Percentiles rank a stretch among this genome's conserved stretches.
phyloP scores from a whole-genome alignment of 1,284 basidiomycete genomes.

The Leccinum fallax region DNA sequence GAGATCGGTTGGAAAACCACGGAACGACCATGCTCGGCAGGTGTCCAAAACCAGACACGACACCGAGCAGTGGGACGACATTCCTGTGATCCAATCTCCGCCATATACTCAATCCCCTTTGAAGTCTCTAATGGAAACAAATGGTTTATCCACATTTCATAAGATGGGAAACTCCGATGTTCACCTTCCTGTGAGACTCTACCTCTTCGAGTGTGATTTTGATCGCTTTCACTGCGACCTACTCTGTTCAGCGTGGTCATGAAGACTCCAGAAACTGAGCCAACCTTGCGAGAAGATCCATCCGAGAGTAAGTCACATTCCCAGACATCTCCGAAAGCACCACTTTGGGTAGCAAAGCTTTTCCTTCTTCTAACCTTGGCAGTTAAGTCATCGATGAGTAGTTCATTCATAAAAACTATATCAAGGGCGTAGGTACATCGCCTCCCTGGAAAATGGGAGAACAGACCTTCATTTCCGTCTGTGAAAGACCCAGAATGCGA shows the following conservation, averaged over 20 bases:
- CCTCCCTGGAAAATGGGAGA: background rate
- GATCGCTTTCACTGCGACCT: slow-evolving; percentile 31
- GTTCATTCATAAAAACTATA: slow-evolving; percentile 17
- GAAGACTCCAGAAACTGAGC: background rate
- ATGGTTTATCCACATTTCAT: background rate
- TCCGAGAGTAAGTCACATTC: slow-evolving; percentile 24
- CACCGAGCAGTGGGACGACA: slow-evolving; percentile 32
- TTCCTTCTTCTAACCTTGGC: slow-evolving; percentile 16
- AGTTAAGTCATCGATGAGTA: slow-evolving; percentile 9
- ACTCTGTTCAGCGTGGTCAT: background rate
- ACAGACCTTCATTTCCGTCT: slow-evolving; percentile 20
- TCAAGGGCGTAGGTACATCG: background rate
- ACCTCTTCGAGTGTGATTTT: slow-evolving; percentile 3
- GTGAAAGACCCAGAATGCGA: slow-evolving; percentile 14
- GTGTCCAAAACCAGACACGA: slow-evolving; percentile 23
- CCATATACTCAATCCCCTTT: slow-evolving; percentile 33
- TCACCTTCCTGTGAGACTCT: background rate
- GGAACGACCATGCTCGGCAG: slow-evolving; percentile 31
- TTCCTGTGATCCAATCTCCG: slow-evolving; percentile 25
- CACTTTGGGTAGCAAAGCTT: slow-evolving; percentile 13
- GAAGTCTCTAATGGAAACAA: slow-evolving; percentile 21
- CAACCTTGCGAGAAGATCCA: slow-evolving; percentile 13
- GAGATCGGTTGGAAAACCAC: slow-evolving; percentile 33
- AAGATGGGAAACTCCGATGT: background rate
- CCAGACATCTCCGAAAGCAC: slow-evolving; percentile 32